A percentile compares a stretch with the other conserved stretches of the same genome.
Conservation (phyloP, 2,329 filamentous ascomycete species). For the Epichloe sp. region DNA sequence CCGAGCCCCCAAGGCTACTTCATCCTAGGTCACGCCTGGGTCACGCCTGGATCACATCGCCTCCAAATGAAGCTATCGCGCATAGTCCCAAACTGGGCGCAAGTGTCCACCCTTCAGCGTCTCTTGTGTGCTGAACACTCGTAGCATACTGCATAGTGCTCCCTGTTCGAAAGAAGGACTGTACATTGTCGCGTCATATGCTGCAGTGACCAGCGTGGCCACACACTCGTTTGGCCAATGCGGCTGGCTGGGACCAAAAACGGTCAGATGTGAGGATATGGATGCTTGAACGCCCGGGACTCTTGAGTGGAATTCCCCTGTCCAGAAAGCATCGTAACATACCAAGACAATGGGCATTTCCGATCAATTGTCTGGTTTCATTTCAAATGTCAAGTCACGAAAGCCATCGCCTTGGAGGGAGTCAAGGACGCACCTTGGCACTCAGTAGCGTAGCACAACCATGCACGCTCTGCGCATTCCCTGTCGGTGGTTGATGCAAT, state of each 20-base stretch:
- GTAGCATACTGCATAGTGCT: background rate
- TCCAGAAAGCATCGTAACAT: background rate
- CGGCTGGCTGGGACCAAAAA: background rate
- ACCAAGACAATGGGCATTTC: background rate
- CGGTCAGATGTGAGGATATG: background rate
- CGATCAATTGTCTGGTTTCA: background rate
- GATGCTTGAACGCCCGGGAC: background rate
- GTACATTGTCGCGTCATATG: background rate
- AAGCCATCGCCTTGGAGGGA: background rate
- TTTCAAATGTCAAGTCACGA: background rate
- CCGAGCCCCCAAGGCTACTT: too few species aligned
- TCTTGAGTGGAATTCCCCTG: background rate
- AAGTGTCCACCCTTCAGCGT: background rate
- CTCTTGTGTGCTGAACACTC: background rate
- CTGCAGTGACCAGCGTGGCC: background rate
- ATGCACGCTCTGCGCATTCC: background rate
- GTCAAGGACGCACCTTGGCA: background rate
- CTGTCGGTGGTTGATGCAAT: background rate
- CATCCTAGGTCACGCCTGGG: too few species aligned
- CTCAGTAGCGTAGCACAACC: background rate
- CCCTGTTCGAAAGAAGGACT: background rate
- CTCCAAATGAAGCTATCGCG: background rate
- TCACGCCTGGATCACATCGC: too few species aligned
- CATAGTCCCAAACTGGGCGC: background rate
- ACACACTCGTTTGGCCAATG: background rate